A percentile compares a stretch with the other conserved stretches of the same genome.
These are phyloP conservation scores for Auricularia heimuer DNA, from an alignment of 768 basidiomycete species.

Conservation along the genomic window DNA sequence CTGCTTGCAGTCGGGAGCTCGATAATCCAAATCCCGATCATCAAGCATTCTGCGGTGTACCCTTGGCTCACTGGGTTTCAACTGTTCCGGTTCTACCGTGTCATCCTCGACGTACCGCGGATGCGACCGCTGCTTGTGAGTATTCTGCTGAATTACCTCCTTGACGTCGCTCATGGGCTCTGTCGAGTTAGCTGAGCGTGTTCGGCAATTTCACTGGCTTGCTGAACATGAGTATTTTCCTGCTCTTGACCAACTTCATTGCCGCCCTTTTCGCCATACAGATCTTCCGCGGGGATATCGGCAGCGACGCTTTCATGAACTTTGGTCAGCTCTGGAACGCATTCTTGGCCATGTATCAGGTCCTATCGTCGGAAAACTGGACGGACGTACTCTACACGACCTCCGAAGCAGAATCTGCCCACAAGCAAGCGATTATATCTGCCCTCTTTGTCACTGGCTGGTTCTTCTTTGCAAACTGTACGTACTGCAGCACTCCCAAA, in stretches of 20 bases:
- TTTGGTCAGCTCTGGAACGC: slow-evolving; percentile 78
- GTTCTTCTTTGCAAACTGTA: slow-evolving; percentile 90
- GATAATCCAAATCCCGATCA: slow-evolving; percentile 76
- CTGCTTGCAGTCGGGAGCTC: slow-evolving; percentile 63
- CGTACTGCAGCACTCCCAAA: slow-evolving; percentile 18
- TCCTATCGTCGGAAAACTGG: slow-evolving; percentile 95
- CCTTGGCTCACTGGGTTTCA: slow-evolving; percentile 89
- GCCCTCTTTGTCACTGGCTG: slow-evolving; percentile 69
- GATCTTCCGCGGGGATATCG: slow-evolving; percentile 75
- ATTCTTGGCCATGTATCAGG: slow-evolving; percentile 74
- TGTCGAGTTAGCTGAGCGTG: slow-evolving; percentile 53
- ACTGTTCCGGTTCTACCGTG: slow-evolving; percentile 79
- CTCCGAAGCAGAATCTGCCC: slow-evolving; percentile 46
- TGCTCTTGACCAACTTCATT: slow-evolving; percentile 78
- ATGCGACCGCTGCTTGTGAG: slow-evolving; percentile 82
- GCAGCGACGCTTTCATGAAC: slow-evolving; percentile 42
- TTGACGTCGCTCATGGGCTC: neutral
- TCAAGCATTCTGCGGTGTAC: slow-evolving; percentile 55
- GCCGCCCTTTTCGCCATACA: slow-evolving; percentile 77
- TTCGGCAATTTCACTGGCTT: slow-evolving; percentile 90
- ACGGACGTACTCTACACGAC: slow-evolving; percentile 60
- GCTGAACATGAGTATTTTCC: slow-evolving; percentile 84
- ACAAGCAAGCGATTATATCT: slow-evolving; percentile 61
- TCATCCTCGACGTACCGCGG: slow-evolving; percentile 80
- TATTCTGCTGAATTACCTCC: slow-evolving; percentile 1